Evolutionary conservation across 106 monocot species (phyloP).

Genomic region (Triglochin maritima): DNA sequence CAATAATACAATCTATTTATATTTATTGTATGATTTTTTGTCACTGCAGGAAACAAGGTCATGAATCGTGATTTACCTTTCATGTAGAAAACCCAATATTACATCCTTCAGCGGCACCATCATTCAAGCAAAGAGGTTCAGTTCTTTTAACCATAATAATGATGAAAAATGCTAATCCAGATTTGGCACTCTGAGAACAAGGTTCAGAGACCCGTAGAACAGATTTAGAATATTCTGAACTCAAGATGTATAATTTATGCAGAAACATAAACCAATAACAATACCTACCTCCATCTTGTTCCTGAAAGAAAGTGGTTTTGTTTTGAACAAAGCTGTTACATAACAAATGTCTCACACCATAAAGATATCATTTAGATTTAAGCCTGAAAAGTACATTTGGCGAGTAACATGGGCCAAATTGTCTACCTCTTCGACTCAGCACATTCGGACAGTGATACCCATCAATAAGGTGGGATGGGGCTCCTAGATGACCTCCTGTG

Average conservation of each 20-base stretch:
- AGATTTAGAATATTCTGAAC: neutral
- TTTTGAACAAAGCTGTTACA: conserved; percentile 73
- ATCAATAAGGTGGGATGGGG: conserved; percentile 35
- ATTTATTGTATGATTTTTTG: too few relatives aligned
- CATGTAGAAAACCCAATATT: neutral
- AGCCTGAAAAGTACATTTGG: conserved; percentile 19
- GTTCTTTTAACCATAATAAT: conserved; percentile 1
- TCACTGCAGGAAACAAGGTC: neutral
- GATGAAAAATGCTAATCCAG: conserved; percentile 1
- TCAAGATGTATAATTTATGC: conserved; percentile 5
- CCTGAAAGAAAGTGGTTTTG: conserved; percentile 24
- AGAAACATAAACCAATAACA: conserved; percentile 2
- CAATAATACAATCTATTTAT: too few relatives aligned
- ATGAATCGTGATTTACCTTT: neutral
- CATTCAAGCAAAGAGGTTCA: conserved; percentile 2
- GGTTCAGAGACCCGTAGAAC: neutral
- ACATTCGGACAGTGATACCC: conserved; percentile 13
- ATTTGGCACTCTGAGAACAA: conserved; percentile 2
- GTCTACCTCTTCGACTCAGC: conserved; percentile 64
- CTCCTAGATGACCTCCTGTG: conserved; percentile 38
- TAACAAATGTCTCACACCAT: conserved; percentile 38
- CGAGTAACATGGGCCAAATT: conserved; percentile 27
- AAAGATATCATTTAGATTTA: conserved; percentile 20
- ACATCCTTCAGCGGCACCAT: neutral
- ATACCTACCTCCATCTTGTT: conserved; percentile 62